Evolutionary conservation across 257 asterid species (phyloP).

Genomic region (Nicotiana tabacum): DNA sequence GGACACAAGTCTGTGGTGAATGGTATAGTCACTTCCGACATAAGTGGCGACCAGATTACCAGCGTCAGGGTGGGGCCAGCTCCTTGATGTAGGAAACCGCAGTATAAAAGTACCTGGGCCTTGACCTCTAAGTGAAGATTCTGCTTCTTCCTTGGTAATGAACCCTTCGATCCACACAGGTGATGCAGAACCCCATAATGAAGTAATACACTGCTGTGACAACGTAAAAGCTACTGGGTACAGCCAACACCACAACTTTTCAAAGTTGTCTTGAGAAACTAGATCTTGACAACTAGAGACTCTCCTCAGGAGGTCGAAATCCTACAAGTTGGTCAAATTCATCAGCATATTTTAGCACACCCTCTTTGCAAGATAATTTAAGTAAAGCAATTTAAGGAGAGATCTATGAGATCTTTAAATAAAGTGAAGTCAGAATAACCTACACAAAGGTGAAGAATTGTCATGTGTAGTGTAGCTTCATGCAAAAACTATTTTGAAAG

Average conservation of each 20-base stretch:
- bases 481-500: not conserved
- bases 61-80: slow-evolving; percentile 99
- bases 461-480: not conserved
- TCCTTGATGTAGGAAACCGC: slow-evolving; percentile 84
- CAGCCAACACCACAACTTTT: slow-evolving; percentile 89
- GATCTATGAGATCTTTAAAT: not conserved
- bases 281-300: slow-evolving; percentile 64
- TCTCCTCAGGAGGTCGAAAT: slow-evolving; percentile 65
- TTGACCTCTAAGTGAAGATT: slow-evolving; percentile 47
- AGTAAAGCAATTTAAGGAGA: not conserved
- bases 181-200: slow-evolving; percentile 52
- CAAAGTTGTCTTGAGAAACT: slow-evolving; percentile 64
- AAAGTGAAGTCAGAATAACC: not conserved
- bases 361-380: not conserved
- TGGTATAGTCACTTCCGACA: slow-evolving; percentile 53
- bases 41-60: slow-evolving; percentile 77
- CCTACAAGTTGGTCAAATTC: slow-evolving; percentile 38
- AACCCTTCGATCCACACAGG: slow-evolving; percentile 90
- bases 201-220: slow-evolving; percentile 46
- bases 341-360: not conserved
- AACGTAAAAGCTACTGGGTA: slow-evolving; percentile 78
- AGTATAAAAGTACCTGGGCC: slow-evolving; percentile 77
- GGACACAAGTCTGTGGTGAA: slow-evolving; percentile 68
- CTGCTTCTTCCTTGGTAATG: slow-evolving; percentile 90
- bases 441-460: not conserved